Conservation (phyloP, 345 rosid species). For the Aquilaria yunnanensis region DNA sequence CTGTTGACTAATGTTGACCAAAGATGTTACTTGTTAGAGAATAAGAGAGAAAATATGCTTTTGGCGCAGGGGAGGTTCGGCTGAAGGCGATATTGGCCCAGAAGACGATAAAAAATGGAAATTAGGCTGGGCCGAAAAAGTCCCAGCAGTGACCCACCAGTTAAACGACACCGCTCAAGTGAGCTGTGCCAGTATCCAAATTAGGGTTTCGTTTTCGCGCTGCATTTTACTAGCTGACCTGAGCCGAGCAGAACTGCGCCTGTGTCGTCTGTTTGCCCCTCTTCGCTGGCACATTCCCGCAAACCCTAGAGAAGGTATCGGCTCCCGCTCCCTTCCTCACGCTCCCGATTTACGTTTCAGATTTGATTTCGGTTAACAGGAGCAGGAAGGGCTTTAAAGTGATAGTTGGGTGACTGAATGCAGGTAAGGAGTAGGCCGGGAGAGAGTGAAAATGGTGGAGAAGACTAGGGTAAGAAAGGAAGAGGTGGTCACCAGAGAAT, state of each 20-base stretch:
- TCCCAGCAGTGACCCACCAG: not conserved
- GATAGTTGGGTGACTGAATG: conserved; percentile 14
- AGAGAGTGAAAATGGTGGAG: conserved; percentile 44
- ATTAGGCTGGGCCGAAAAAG: no score
- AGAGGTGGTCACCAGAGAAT: conserved; percentile 84
- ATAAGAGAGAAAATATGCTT: no score
- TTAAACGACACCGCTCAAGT: not conserved
- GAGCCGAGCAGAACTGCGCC: no score
- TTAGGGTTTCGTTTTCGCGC: conserved; percentile 19
- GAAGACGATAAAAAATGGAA: no score
- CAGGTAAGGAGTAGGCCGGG: conserved; percentile 17
- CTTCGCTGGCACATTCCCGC: conserved; percentile 1
- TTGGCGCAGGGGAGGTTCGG: no score
- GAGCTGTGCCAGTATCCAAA: not conserved
- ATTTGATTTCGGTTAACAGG: not conserved
- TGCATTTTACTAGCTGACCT: conserved; percentile 3
- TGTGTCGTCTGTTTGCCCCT: not conserved
- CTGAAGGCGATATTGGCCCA: no score
- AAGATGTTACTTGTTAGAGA: no score
- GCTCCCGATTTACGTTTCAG: not conserved
- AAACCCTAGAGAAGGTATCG: conserved; percentile 11
- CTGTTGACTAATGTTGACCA: no score
- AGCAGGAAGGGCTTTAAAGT: conserved; percentile 1
- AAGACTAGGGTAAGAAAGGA: conserved; percentile 66
- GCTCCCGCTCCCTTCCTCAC: not conserved